Evolutionary conservation across 164 flowering plant genomes (phyloP), one percentile per base, ranked within the genome.

Genomic region (Vitis cinerea): DNA sequence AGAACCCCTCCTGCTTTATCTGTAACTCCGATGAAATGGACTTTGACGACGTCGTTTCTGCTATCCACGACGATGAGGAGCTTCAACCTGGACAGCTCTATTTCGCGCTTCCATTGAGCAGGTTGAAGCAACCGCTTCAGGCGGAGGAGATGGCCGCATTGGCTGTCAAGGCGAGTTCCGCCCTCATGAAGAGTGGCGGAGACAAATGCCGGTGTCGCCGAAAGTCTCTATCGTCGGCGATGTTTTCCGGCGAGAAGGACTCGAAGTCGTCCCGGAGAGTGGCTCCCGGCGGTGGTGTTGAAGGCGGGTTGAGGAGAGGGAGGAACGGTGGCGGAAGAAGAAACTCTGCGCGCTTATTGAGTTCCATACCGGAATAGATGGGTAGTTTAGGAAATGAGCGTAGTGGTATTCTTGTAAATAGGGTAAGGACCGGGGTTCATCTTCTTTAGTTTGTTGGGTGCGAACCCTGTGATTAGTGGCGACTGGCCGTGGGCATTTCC

Each of bases 11-110:
- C 0, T 73, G 72, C 65, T 91, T 94, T 60, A 84, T 94, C 30
- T 94, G 98, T 72, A 83, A 89, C 79, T 87, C 97, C 58, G 98
- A 94, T 58, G 95, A 92, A 3, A 84, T 94, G 96, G 94, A 85
- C 5, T 91, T 92, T 80, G 96, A 85, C 79, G 93, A 79, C 74
- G 85, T 80, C 65, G 85, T 87, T 0, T 75, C 83, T 10, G 90
- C 97, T 7, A 60, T 92, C 4, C 59, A 62, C 51, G 89, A 57
- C 5, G 86, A 91, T 63, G 97, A 90, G 17, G 89, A 77, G 76
- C 85, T 94, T 3, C 90, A 81, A 37, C 86, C 79, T 3, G 99
- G 97, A 0, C 90, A 90, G 65, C 83, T 94, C 9, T 92, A 94
- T 74, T 94, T 94, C 62, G 87, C 84, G 7, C 68, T 94, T 55